These are phyloP conservation scores for Beverwykella pulmonaria DNA, from an alignment of 495 filamentous ascomycete genomes.

Conservation along the genomic window DNA sequence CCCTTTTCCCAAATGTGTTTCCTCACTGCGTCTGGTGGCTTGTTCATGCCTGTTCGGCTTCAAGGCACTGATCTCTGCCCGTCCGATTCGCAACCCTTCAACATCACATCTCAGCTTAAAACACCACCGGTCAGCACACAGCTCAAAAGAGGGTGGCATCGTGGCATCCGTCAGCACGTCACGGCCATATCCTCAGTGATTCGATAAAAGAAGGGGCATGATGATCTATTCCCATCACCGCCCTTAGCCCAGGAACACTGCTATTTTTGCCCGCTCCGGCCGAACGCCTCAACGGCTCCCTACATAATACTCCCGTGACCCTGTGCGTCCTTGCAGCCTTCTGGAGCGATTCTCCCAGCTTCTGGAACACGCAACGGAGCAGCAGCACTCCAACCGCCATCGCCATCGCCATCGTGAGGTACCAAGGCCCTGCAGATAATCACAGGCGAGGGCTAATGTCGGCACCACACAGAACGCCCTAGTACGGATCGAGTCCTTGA, in stretches of 20 bases:
- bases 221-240: conserved; percentile 8
- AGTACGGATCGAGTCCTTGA: conserved; percentile 31
- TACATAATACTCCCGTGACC: conserved; percentile 17
- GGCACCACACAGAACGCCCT: conserved; percentile 19
- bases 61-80: neutral
- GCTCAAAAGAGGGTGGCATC: neutral
- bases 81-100: conserved; percentile 10
- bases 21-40: neutral
- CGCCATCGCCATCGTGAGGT: neutral
- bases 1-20: neutral
- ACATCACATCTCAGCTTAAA: conserved; percentile 23
- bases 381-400: neutral
- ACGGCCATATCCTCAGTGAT: neutral
- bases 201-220: conserved; percentile 1
- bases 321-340: conserved; percentile 1
- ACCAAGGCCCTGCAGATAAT: neutral
- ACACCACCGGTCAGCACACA: conserved; percentile 2
- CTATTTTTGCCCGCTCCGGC: conserved; percentile 29
- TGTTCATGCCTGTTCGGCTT: conserved; percentile 7
- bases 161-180: conserved; percentile 22
- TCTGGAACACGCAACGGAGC: conserved; percentile 18
- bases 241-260: conserved; percentile 24
- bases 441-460: conserved; percentile 13
- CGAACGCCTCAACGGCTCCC: neutral
- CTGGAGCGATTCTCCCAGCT: conserved; percentile 8